Percentiles rank a stretch among this genome's conserved stretches.
Conservation (phyloP, 108 stramenopile species). For the Heterococcus sp. region DNA sequence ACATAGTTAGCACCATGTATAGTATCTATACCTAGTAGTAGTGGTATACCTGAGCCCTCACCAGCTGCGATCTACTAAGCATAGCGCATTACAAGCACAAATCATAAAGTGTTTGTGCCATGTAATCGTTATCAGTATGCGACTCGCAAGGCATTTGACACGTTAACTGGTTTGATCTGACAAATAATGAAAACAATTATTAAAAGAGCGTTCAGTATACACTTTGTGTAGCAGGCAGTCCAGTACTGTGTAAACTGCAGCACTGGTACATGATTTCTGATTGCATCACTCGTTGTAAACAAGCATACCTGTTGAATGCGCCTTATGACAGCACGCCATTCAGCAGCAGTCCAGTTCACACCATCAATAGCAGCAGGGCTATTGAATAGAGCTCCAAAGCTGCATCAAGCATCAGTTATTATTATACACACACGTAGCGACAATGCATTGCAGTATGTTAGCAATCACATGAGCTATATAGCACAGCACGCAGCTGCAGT, state of each 20-base stretch:
- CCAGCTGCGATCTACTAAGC: constrained; percentile 32
- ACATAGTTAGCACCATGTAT: constrained; percentile 82
- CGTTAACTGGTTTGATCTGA: neutral
- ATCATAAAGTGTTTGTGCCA: too few species aligned
- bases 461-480: neutral
- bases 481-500: neutral
- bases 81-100: constrained; percentile 3
- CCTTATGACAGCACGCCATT: neutral
- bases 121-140: constrained; percentile 5
- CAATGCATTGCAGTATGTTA: neutral
- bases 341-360: neutral
- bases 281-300: too few species aligned
- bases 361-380: neutral
- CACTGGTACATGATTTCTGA: neutral
- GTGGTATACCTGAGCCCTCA: constrained; percentile 39
- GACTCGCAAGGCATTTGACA: neutral
- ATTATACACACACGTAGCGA: neutral
- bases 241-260: neutral
- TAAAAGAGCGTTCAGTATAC: neutral
- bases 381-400: neutral
- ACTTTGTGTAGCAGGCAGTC: neutral
- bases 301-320: neutral
- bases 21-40: constrained; percentile 69
- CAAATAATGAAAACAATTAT: neutral
- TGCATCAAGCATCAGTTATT: neutral